Evolutionary conservation across 129 eudicot genomes (phyloP).

Genomic region (Dittrichia graveolens): DNA sequence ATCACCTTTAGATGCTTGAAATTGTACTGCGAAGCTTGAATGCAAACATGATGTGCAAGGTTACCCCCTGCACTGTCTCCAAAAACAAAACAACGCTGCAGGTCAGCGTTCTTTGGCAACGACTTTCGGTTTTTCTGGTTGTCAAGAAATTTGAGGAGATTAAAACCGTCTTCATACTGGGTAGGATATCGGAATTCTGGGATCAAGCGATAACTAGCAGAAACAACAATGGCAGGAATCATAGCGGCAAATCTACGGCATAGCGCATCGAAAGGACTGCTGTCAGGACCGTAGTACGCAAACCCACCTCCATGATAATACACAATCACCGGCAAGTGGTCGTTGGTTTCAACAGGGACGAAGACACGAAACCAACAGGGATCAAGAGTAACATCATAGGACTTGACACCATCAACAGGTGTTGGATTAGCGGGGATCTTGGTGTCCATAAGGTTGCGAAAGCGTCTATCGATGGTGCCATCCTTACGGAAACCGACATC

Average conservation of each 20-base stretch:
- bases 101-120: constrained; percentile 33
- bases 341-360: constrained; percentile 12
- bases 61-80: constrained; percentile 48
- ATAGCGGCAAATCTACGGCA: constrained; percentile 30
- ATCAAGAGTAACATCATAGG: constrained; percentile 33
- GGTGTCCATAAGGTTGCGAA: constrained; percentile 13
- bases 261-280: constrained; percentile 17
- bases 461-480: not conserved
- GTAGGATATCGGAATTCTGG: constrained; percentile 40
- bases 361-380: constrained; percentile 33
- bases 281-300: constrained; percentile 17
- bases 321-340: constrained; percentile 31
- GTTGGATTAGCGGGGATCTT: constrained; percentile 12
- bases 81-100: constrained; percentile 23
- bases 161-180: constrained; percentile 39
- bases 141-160: constrained; percentile 34
- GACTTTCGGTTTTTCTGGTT: not conserved
- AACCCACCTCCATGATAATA: constrained; percentile 48
- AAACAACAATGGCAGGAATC: constrained; percentile 37
- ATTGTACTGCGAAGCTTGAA: constrained; percentile 11
- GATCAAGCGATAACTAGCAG: constrained; percentile 41
- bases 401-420: constrained; percentile 29
- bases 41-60: constrained; percentile 36
- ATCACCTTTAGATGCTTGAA: constrained; percentile 19
- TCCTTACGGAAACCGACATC: not conserved